Evolutionary conservation across 1,139 yeast genomes (phyloP).

Genomic region (Protomyces lactucae-debilis): DNA sequence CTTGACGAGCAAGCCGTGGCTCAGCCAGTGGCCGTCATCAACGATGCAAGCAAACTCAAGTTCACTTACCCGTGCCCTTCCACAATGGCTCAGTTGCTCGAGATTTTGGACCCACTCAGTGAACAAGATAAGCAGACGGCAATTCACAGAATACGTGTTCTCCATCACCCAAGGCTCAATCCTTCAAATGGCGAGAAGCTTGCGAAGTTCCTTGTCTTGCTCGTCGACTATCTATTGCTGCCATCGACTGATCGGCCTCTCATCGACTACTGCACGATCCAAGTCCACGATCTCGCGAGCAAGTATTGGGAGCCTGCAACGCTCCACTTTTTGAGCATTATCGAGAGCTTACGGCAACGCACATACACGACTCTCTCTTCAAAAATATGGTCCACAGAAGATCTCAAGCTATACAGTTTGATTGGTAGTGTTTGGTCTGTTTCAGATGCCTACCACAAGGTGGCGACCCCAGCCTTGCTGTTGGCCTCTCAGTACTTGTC

Average conservation of each 20-base stretch:
- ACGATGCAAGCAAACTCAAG: constrained; percentile 32
- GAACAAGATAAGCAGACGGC: constrained; percentile 47
- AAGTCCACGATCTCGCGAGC: constrained; percentile 14
- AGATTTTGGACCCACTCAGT: constrained; percentile 42
- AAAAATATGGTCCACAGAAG: constrained; percentile 25
- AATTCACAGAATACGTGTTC: constrained; percentile 53
- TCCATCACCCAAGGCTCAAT: constrained; percentile 71
- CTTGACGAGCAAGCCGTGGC: background rate
- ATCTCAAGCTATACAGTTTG: constrained; percentile 57
- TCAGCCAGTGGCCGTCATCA: constrained; percentile 3
- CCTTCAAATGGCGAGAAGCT: constrained; percentile 76
- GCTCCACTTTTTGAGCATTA: constrained; percentile 59
- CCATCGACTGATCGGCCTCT: constrained; percentile 36
- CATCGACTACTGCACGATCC: constrained; percentile 7
- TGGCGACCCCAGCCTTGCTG: constrained; percentile 77
- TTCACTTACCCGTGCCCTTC: constrained; percentile 51
- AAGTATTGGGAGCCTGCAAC: constrained; percentile 35
- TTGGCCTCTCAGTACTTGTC: constrained; percentile 67
- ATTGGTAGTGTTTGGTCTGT: constrained; percentile 81
- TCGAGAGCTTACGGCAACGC: constrained; percentile 51
- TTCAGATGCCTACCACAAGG: constrained; percentile 90
- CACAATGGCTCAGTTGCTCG: constrained; percentile 50
- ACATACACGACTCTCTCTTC: constrained; percentile 42
- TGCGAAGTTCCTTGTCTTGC: constrained; percentile 57
- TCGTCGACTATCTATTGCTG: constrained; percentile 61